Percentiles rank a stretch among this genome's conserved stretches.
These are phyloP conservation scores for Triticum timopheevii DNA, from an alignment of 176 grass and related monocot species.

Conservation along the genomic window DNA sequence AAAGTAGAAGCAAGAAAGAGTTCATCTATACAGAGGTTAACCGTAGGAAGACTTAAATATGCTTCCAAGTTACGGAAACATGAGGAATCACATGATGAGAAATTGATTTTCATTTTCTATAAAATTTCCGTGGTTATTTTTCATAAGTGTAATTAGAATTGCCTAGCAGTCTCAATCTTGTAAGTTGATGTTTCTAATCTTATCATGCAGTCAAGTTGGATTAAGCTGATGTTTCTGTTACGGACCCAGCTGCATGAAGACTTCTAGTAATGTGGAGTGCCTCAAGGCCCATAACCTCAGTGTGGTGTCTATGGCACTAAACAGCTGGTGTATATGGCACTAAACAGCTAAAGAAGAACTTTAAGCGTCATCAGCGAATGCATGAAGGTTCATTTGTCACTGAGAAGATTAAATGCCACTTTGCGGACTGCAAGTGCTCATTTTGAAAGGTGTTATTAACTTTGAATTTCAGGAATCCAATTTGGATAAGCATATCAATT, in stretches of 20 bases:
- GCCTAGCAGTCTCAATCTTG: neutral
- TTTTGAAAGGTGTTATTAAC: no score
- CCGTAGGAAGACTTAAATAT: slow-evolving; percentile 61
- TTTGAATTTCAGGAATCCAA: no score
- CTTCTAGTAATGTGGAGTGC: no score
- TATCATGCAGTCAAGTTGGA: neutral
- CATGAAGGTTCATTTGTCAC: no score
- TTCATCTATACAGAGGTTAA: slow-evolving; percentile 50
- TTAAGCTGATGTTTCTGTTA: slow-evolving; percentile 8
- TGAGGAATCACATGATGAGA: slow-evolving; percentile 65
- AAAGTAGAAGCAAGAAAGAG: slow-evolving; percentile 35
- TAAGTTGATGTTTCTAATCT: neutral
- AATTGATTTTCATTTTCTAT: neutral
- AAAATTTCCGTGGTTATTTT: slow-evolving; percentile 5
- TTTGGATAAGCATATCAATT: neutral
- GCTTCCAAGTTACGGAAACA: slow-evolving; percentile 68
- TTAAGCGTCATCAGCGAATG: no score
- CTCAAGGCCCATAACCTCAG: slow-evolving; percentile 28
- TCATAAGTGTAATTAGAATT: slow-evolving; percentile 2
- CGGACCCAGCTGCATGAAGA: slow-evolving; percentile 4
- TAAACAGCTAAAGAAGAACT: no score
- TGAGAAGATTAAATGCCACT: no score
- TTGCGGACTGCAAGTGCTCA: no score
- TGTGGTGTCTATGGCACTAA: no score
- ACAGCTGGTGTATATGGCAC: no score